Evolutionary conservation across 768 basidiomycete genomes (phyloP).

Genomic region (Mycena sanguinolenta): DNA sequence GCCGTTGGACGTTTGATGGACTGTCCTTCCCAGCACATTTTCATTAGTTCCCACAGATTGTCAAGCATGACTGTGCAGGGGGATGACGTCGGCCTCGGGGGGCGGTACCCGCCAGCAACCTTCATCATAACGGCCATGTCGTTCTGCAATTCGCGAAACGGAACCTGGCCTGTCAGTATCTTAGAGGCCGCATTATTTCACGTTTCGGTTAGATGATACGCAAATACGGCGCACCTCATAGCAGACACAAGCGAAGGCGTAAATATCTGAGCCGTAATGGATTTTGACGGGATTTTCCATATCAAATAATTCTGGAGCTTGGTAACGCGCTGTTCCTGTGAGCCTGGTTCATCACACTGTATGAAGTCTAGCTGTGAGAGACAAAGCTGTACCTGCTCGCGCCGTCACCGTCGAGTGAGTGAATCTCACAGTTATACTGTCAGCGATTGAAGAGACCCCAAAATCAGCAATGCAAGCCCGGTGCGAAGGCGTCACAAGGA

Average conservation of each 20-base stretch:
- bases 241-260: no score
- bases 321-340: no score
- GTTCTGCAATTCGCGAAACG: slow-evolving; percentile 15
- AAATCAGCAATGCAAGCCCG: no score
- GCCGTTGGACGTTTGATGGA: neutral
- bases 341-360: slow-evolving; percentile 23
- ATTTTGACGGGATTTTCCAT: slow-evolving; percentile 56
- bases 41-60: slow-evolving; percentile 12
- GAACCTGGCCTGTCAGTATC: no score
- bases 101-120: neutral
- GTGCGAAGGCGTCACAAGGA: no score
- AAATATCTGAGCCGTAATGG: no score
- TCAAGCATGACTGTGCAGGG: neutral
- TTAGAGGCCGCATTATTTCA: neutral
- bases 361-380: slow-evolving; percentile 51
- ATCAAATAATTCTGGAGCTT: no score
- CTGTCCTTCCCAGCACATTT: slow-evolving; percentile 10
- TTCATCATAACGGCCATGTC: slow-evolving; percentile 12
- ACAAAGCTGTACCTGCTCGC: slow-evolving; percentile 49
- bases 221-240: slow-evolving; percentile 47
- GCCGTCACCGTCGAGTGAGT: slow-evolving; percentile 34
- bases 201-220: neutral
- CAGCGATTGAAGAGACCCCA: no score
- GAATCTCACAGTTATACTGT: neutral
- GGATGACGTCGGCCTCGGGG: neutral